Evolutionary conservation across 768 basidiomycete genomes (phyloP), one percentile per base, ranked within the genome.

Genomic region (Rhodocollybia butyracea): DNA sequence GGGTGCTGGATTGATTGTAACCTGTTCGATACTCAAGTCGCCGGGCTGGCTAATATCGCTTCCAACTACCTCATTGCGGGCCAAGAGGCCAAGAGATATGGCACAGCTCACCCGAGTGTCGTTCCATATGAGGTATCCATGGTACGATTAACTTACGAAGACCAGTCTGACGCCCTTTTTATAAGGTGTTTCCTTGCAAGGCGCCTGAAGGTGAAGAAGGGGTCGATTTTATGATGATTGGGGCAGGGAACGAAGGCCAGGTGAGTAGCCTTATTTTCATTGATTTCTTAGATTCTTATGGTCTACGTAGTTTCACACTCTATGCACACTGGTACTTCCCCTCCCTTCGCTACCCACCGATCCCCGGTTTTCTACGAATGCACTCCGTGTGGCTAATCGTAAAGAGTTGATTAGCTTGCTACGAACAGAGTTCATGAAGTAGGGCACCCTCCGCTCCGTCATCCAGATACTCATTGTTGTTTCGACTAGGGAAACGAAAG

Each of bases 1-100:
- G 95, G 95, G 2, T 84, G 88, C 13, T 90, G 89, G 85, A 90
- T 98, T 53, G 95, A 98, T 67, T 91, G 89, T 64, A 95, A 91
- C 66, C 72, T 98, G 38, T 96, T 97, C 62, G 94, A 97, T 63
- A 85, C 88, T 13, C 94, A 96, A 75, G 92, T 97, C 46, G 92
- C 94, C 15, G 91, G 91, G 17, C 81, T 97, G 5, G 92, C 86
- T 2, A 96, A 96, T 65, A 91, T 97, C 57, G 94, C 90, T 2
- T 92, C 91, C 15, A 96, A 95, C 72, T 96, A 91, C 74, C 83
- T 98, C 52, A 88, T 97, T 53, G 81, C 90, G 11, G 89, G 87
- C 15, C 72, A 86, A 67, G 91, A 94, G 68, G 95, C 89, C 22
- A 76, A 79, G 30, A 77, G 95, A 52, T 85, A 92, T 68, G 95